These are phyloP conservation scores for Xylariaceae sp. DNA, from an alignment of 2,329 filamentous ascomycete genomes.

Conservation along the genomic window DNA sequence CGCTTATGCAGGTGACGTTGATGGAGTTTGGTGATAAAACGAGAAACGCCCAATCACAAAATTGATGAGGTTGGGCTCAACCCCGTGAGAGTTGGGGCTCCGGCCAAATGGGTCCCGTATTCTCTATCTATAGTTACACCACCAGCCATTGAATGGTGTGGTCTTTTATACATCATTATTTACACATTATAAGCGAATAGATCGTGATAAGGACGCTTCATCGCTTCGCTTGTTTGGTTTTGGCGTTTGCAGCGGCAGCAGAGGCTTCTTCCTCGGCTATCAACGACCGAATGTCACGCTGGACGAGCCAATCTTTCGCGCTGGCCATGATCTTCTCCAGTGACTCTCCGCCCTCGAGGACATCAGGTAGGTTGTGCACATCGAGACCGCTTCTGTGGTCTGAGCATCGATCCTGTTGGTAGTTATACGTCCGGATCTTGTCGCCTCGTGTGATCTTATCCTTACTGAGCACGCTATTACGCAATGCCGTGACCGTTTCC, in stretches of 20 bases:
- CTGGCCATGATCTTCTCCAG: slow-evolving; percentile 75
- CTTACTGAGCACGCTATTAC: slow-evolving; percentile 73
- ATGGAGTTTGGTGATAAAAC: no score
- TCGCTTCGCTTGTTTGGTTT: slow-evolving; percentile 23
- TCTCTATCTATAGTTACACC: no score
- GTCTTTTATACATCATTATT: no score
- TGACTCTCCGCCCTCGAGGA: slow-evolving; percentile 69
- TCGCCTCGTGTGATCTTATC: slow-evolving; percentile 85
- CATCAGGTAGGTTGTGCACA: slow-evolving; percentile 72
- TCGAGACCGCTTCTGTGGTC: slow-evolving; percentile 82
- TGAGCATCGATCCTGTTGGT: slow-evolving; percentile 70
- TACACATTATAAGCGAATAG: no score
- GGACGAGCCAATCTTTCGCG: slow-evolving; percentile 70
- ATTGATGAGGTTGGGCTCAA: no score
- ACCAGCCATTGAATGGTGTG: no score
- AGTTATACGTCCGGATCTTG: slow-evolving; percentile 92
- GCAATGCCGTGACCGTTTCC: slow-evolving; percentile 68
- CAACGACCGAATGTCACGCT: slow-evolving; percentile 69
- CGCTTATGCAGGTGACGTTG: no score
- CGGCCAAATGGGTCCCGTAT: no score
- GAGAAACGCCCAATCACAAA: no score
- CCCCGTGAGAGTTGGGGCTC: no score
- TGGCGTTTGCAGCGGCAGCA: slow-evolving; percentile 33
- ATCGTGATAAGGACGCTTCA: no score
- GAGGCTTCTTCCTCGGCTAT: slow-evolving; percentile 58